These are phyloP conservation scores for Leccinum variicolor DNA, from an alignment of 768 basidiomycete genomes.

Conservation along the genomic window DNA sequence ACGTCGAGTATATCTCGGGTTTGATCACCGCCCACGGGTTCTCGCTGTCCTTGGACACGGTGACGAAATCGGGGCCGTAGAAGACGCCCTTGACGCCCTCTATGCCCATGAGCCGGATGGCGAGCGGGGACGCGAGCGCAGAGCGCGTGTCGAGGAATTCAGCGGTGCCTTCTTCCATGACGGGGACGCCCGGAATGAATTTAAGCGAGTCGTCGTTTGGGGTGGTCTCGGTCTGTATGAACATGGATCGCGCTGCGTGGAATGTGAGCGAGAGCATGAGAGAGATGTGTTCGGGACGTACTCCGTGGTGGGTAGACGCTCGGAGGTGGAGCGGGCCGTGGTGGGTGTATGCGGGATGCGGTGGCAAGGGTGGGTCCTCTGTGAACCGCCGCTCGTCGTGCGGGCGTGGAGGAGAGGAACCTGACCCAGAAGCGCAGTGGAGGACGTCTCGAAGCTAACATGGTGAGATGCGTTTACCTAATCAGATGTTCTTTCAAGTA, in stretches of 20 bases:
- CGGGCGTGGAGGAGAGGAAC: slow-evolving; percentile 21
- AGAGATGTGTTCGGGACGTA: slow-evolving; percentile 9
- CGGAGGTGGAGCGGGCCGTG: slow-evolving; percentile 1
- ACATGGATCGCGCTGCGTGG: slow-evolving; percentile 80
- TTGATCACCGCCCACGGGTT: slow-evolving; percentile 88
- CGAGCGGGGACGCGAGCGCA: slow-evolving; percentile 90
- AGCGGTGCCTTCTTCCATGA: slow-evolving; percentile 86
- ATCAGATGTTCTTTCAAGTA: slow-evolving; percentile 4
- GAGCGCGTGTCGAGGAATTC: slow-evolving; percentile 92
- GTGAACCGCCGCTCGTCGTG: slow-evolving; percentile 19
- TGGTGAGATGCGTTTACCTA: slow-evolving; percentile 1
- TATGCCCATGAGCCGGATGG: slow-evolving; percentile 90
- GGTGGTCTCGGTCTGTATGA: slow-evolving; percentile 97
- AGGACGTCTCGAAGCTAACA: slow-evolving; percentile 13
- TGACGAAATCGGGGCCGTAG: slow-evolving; percentile 98
- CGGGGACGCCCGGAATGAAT: slow-evolving; percentile 90
- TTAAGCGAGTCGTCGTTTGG: slow-evolving; percentile 98
- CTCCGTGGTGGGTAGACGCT: slow-evolving; percentile 29
- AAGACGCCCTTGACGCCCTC: slow-evolving; percentile 88
- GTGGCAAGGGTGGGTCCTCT: slow-evolving; percentile 34
- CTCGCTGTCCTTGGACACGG: slow-evolving; percentile 87
- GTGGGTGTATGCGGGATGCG: slow-evolving; percentile 26
- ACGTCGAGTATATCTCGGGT: slow-evolving; percentile 91
- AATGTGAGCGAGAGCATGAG: not conserved
- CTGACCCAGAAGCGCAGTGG: slow-evolving; percentile 21